phyloP scores from a whole-genome alignment of 495 filamentous ascomycete genomes.

The Xylaria telfairii region DNA sequence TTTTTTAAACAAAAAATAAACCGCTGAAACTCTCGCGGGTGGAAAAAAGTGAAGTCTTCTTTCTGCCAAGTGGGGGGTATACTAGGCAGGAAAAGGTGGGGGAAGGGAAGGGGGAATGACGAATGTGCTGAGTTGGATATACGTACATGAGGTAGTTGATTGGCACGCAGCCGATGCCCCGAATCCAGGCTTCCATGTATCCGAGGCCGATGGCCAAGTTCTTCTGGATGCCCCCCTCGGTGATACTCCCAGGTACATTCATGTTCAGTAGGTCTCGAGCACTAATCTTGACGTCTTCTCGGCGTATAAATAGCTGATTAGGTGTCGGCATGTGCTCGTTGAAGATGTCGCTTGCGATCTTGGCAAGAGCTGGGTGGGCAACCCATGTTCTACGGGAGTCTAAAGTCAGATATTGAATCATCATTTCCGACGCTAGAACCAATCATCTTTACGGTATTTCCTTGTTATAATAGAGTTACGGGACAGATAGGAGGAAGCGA shows the following conservation, averaged over 20 bases:
- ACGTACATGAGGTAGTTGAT: conserved; percentile 96
- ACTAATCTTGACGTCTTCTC: conserved; percentile 86
- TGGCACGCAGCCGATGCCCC: conserved; percentile 92
- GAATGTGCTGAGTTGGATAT: not conserved
- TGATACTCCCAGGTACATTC: conserved; percentile 93
- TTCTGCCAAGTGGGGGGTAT: conserved; percentile 16
- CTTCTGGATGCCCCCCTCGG: conserved; percentile 96
- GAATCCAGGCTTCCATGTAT: conserved; percentile 99
- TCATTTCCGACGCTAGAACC: not conserved
- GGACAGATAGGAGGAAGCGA: not conserved
- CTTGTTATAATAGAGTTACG: not conserved
- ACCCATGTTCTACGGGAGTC: conserved; percentile 71
- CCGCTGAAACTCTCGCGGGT: not conserved
- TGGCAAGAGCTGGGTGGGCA: conserved; percentile 90
- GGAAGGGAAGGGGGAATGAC: not conserved
- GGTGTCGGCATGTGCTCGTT: conserved; percentile 99
- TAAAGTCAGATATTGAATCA: conserved; percentile 23
- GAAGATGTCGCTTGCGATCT: conserved; percentile 92
- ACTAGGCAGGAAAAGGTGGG: not conserved
- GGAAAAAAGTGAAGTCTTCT: no score
- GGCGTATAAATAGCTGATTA: conserved; percentile 91
- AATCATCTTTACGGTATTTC: not conserved
- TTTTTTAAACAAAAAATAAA: no score
- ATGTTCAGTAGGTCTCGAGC: conserved; percentile 96
- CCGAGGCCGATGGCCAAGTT: conserved; percentile 96